A percentile compares a stretch with the other conserved stretches of the same genome.
Conservation (phyloP, 2,329 filamentous ascomycete species). For the Colletotrichum sp. region DNA sequence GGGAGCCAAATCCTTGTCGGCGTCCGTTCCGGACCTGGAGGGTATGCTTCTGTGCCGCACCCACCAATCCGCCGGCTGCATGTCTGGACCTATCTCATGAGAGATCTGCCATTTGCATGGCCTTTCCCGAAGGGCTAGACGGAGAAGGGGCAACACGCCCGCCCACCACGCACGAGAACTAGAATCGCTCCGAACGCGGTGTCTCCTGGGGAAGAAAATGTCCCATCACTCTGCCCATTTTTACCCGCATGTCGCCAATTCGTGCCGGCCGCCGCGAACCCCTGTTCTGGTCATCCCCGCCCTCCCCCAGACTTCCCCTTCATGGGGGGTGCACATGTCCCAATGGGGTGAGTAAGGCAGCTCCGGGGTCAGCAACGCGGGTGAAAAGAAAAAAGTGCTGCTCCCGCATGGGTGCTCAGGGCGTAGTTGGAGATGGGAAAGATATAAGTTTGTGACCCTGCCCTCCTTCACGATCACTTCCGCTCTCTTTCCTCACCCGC, state of each 20-base stretch:
- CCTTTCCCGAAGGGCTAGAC: constrained; percentile 1
- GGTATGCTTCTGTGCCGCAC: constrained; percentile 4
- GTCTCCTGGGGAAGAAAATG: not conserved
- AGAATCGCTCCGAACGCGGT: not conserved
- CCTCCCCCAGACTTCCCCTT: constrained; percentile 4
- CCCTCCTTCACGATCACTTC: not conserved
- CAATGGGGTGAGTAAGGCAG: constrained; percentile 10
- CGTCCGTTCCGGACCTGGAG: not conserved
- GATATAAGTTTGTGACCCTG: constrained; percentile 10
- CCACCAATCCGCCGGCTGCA: not conserved
- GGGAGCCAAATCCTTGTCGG: not conserved
- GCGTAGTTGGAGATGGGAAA: not conserved
- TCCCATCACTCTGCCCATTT: constrained; percentile 21
- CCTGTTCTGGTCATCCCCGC: constrained; percentile 19
- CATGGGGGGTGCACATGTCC: constrained; percentile 7
- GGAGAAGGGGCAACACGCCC: not conserved
- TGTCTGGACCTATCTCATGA: not conserved
- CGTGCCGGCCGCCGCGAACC: constrained; percentile 12
- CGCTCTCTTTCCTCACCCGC: constrained; percentile 7
- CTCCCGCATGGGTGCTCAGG: not conserved
- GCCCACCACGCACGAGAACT: not conserved
- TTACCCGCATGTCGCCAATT: constrained; percentile 25
- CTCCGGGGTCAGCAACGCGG: constrained; percentile 7
- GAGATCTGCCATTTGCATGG: not conserved
- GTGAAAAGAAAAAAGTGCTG: not conserved